These are phyloP conservation scores for Pharus latifolius DNA, from an alignment of 176 grass and related monocot species.

Conservation along the genomic window DNA sequence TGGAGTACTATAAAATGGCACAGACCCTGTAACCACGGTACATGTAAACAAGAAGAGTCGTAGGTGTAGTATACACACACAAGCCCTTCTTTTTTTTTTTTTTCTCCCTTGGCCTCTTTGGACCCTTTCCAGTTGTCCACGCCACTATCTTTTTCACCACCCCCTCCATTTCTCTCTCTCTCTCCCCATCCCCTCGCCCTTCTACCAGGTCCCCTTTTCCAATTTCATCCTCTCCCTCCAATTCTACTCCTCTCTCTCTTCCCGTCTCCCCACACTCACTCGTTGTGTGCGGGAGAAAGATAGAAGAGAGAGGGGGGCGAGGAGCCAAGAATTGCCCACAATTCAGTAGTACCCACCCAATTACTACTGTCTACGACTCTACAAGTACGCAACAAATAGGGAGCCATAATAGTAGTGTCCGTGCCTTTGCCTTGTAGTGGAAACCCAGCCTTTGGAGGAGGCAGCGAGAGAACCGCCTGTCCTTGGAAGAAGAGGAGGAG, in stretches of 20 bases:
- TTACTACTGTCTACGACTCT: background rate
- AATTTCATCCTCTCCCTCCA: slow-evolving; percentile 47
- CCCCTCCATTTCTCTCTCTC: background rate
- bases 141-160: slow-evolving; percentile 36
- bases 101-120: background rate
- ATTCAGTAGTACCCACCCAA: slow-evolving; percentile 11
- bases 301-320: background rate
- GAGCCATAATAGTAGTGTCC: background rate
- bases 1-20: slow-evolving; percentile 11
- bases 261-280: slow-evolving; percentile 6
- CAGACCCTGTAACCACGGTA: slow-evolving; percentile 8
- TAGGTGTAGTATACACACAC: background rate
- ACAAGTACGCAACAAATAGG: slow-evolving; percentile 25
- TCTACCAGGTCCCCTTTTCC: slow-evolving; percentile 29
- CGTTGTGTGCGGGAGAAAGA: slow-evolving; percentile 28
- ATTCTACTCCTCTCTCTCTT: slow-evolving; percentile 1
- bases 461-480: too few relatives aligned
- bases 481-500: background rate
- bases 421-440: background rate
- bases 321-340: slow-evolving; percentile 10
- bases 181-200: background rate
- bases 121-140: slow-evolving; percentile 62
- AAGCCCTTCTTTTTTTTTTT: slow-evolving; percentile 14
- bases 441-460: background rate
- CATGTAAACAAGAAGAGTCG: background rate